Conservation (phyloP, 257 asterid genomes). For the Gynochthodes officinalis region DNA sequence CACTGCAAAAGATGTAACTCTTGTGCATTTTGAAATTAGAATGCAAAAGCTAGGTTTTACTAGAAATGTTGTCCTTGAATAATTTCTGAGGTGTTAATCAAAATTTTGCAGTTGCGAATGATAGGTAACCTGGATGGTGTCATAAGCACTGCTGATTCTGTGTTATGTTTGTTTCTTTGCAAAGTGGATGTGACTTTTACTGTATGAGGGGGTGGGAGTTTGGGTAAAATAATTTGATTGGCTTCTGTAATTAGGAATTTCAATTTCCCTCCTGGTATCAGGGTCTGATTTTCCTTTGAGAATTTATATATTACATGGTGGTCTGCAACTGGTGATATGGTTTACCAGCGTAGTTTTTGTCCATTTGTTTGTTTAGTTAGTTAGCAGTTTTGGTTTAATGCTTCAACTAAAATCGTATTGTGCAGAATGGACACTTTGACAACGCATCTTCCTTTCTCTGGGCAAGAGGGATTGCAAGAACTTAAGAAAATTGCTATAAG, state of each 20-base stretch:
- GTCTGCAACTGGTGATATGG: neutral
- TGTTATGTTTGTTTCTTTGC: neutral
- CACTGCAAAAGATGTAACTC: too few species aligned
- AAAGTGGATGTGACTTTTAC: neutral
- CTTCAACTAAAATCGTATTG: slow-evolving; percentile 13
- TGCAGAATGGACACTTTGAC: slow-evolving; percentile 83
- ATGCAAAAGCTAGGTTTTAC: neutral
- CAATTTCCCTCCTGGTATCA: neutral
- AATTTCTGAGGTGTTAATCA: too few species aligned
- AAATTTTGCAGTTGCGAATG: too few species aligned
- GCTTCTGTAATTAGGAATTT: neutral
- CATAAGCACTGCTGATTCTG: neutral
- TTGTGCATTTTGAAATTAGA: neutral
- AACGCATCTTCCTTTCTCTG: slow-evolving; percentile 86
- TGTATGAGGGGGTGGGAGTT: neutral
- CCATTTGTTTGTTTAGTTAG: slow-evolving; percentile 5
- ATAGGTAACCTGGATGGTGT: too few species aligned
- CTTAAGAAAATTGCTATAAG: slow-evolving; percentile 79
- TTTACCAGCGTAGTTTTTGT: neutral
- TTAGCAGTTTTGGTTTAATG: slow-evolving; percentile 8
- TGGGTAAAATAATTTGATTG: neutral
- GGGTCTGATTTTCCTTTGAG: too few species aligned
- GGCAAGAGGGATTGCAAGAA: slow-evolving; percentile 73
- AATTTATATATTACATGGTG: neutral
- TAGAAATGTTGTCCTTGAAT: too few species aligned